Evolutionary conservation across 768 basidiomycete genomes (phyloP), one percentile per base, ranked within the genome.

Genomic region (Leccinellum rugosiceps): DNA sequence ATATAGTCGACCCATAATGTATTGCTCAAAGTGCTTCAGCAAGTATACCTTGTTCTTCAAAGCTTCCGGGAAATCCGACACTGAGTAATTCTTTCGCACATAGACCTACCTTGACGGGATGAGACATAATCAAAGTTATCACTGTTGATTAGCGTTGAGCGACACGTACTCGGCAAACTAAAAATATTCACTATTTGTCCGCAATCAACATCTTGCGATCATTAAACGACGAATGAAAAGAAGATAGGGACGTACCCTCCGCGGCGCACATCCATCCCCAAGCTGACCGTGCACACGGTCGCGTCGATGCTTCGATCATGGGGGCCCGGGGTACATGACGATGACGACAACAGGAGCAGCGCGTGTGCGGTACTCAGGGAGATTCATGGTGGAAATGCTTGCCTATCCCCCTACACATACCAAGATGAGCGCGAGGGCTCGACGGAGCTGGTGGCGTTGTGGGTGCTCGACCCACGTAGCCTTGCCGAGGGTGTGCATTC

Each of bases 381-480:
- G 69, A 80, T 92, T 70, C 81, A 76, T 55, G 65, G 70, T 15
- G 54, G 45, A 11, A 8, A 30, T 30, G 11, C 31, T 11, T 32
- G 2, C 31, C 50, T 13, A 4, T 41, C 17, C 38, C n/a, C n/a
- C 6, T 41, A 41, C 38, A 11, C 32, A 4, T 34, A 34, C 14
- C 32, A 34, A 34, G 14, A 34, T 34, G 32, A 13, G 32, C 14
- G 14, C 14, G 32, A 34, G 14, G 32, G 30, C 11, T 58, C 58
- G 50, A 28, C 56, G 52, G 38, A 58, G 0, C 63, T 62, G 17
- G 50, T 34, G 32, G 81, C 80, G 3, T 70, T 93, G 28, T 92
- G 90, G 90, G 76, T 89, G 5, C 78, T 92, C 0, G 88, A 92
- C 61, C 91, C 91, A 3, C 77, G 90, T 49, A 92, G 90, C 75